These are phyloP conservation scores for Bryoglossum gracile DNA, from an alignment of 495 filamentous ascomycete species.

Conservation along the genomic window DNA sequence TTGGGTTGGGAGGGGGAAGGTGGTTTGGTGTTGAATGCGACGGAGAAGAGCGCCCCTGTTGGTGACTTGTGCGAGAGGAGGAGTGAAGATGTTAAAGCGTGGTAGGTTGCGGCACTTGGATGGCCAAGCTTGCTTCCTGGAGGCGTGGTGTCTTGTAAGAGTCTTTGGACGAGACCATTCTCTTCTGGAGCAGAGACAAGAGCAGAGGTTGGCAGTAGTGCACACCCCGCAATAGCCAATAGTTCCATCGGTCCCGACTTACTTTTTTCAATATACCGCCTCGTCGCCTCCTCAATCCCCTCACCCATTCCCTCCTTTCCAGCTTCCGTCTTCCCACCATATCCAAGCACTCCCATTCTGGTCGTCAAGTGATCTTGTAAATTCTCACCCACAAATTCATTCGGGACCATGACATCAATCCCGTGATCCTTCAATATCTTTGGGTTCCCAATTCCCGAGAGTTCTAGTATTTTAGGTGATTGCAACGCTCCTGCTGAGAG, in stretches of 20 bases:
- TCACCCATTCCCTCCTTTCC: neutral
- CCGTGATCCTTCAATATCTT: conserved; percentile 36
- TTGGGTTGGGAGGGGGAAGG: neutral
- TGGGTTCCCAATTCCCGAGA: conserved; percentile 9
- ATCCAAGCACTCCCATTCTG: neutral
- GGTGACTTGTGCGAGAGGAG: neutral
- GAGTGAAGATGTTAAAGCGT: neutral
- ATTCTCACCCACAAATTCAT: conserved; percentile 53
- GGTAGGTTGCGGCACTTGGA: neutral
- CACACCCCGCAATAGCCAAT: too few species aligned
- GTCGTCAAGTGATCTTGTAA: conserved; percentile 46
- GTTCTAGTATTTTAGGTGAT: conserved; percentile 13
- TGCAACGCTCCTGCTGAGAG: conserved; percentile 2
- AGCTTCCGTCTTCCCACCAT: neutral
- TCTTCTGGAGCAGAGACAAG: neutral
- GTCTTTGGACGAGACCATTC: neutral
- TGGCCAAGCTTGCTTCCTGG: neutral
- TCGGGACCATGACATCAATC: conserved; percentile 46
- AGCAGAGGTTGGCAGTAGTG: neutral
- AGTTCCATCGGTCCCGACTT: too few species aligned
- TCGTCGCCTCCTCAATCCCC: neutral
- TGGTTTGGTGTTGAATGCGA: neutral
- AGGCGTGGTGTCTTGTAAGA: neutral
- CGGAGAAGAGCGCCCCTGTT: neutral
- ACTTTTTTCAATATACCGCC: neutral